Evolutionary conservation across 1,284 basidiomycete species (phyloP), one percentile per base, ranked within the genome.

Genomic region (Chalciporus sp.): DNA sequence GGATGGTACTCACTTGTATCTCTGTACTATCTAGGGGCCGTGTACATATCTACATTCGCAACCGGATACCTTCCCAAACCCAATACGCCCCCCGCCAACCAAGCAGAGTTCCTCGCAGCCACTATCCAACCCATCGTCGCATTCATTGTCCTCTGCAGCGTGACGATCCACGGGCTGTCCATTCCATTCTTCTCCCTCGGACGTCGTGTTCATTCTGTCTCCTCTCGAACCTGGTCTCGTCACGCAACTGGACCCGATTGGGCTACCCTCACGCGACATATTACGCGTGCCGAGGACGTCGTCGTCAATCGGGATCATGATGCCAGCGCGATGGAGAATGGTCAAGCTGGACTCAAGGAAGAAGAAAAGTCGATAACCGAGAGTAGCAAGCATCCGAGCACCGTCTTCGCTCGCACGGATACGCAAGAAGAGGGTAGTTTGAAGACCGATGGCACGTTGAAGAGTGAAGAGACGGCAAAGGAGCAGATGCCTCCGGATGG

Each of bases 151-250:
- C 79, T 98, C 1, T 86, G 85, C 60, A 95, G 92, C 0, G 90
- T 96, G 56, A 78, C 87, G 16, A 84, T 90, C 27, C 93, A 98
- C 66, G 95, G 95, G 7, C 78, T 98, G 7, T 95, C 92, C 19
- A 96, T 98, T 60, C 94, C 95, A 0, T 90, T 90, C 71, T 95
- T 97, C 77, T 92, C 93, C 26, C 84, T 97, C 28, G 89, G 94
- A 12, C 81, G 91, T 28, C 85, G 93, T 29, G 93, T 97, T 7
- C 93, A 95, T 69, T 86, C 90, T 14, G 90, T 95, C 53, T 70
- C 67, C 16, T 90, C 91, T 7, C 81, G 91, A 55, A 95, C 94
- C 9, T 95, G 92, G 88, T 88, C 88, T 2, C 79, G 87, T 40
- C 84, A 85, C 59, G 78, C 71, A 19, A 52, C 69, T 4, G 72